These are phyloP conservation scores for Trapa bicornis DNA, from an alignment of 345 rosid species.

Conservation along the genomic window DNA sequence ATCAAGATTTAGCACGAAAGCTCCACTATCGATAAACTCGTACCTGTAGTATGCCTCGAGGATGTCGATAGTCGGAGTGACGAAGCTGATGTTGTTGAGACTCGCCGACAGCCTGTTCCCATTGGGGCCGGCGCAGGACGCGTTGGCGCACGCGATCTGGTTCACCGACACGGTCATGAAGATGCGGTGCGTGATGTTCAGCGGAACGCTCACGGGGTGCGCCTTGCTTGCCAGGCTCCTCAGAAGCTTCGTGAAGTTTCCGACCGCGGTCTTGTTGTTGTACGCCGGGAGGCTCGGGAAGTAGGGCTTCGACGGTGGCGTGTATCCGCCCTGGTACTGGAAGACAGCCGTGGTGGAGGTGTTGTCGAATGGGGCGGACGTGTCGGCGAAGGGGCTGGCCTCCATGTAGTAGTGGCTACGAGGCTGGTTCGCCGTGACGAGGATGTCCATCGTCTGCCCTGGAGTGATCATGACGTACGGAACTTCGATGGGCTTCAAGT, in stretches of 20 bases:
- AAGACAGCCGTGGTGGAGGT: slow-evolving; percentile 23
- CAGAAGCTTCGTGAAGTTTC: slow-evolving; percentile 7
- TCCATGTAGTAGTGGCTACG: slow-evolving; percentile 25
- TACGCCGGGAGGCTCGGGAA: slow-evolving; percentile 17
- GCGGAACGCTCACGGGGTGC: slow-evolving; percentile 22
- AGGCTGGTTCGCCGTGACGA: slow-evolving; percentile 12
- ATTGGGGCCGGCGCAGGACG: slow-evolving; percentile 1
- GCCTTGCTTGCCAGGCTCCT: slow-evolving; percentile 11
- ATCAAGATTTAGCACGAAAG: no score
- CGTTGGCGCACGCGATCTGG: slow-evolving; percentile 10
- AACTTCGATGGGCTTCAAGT: slow-evolving; percentile 11
- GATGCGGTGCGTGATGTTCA: slow-evolving; percentile 8
- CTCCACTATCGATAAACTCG: no score
- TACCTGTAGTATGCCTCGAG: slow-evolving; percentile 37
- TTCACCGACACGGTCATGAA: slow-evolving; percentile 19
- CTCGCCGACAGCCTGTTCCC: slow-evolving; percentile 21
- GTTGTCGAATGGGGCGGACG: slow-evolving; percentile 11
- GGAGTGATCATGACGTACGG: slow-evolving; percentile 13
- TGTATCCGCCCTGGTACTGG: slow-evolving; percentile 21
- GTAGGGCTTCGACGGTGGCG: slow-evolving; percentile 13
- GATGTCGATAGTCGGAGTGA: slow-evolving; percentile 11
- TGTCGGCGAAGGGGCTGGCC: slow-evolving; percentile 18
- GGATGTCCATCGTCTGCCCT: slow-evolving; percentile 17
- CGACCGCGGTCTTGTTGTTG: slow-evolving; percentile 13
- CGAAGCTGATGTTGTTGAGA: slow-evolving; percentile 36